phyloP scores from a whole-genome alignment of 1,139 yeast species.

The Saccharomycopsis crataegensis region DNA sequence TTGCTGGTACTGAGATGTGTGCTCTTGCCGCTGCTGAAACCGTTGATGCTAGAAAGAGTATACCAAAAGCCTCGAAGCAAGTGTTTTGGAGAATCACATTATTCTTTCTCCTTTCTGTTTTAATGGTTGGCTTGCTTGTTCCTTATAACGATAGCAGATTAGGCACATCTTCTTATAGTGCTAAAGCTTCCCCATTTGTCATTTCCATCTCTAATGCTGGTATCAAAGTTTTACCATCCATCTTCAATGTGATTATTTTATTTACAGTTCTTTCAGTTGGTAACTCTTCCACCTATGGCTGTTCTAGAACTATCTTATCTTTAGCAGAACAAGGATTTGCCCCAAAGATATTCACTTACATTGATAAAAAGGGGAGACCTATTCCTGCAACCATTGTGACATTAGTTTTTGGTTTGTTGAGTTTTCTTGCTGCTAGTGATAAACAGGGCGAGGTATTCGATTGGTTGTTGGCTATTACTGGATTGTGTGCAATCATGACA shows the following conservation, averaged over 20 bases:
- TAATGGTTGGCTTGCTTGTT: constrained; percentile 40
- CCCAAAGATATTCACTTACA: constrained; percentile 47
- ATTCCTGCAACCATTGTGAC: constrained; percentile 48
- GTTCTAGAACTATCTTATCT: constrained; percentile 59
- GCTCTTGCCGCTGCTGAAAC: constrained; percentile 88
- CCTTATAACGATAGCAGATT: constrained; percentile 34
- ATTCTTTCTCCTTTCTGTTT: constrained; percentile 45
- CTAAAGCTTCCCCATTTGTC: constrained; percentile 55
- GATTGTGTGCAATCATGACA: constrained; percentile 56
- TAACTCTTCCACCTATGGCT: constrained; percentile 53
- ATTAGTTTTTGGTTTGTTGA: constrained; percentile 45
- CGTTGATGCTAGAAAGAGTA: constrained; percentile 54
- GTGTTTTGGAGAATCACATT: constrained; percentile 66
- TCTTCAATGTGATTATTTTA: constrained; percentile 42
- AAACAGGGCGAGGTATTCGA: constrained; percentile 50
- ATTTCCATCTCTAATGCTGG: constrained; percentile 51
- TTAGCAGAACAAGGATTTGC: constrained; percentile 58
- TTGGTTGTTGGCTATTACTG: constrained; percentile 61
- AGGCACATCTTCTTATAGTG: constrained; percentile 37
- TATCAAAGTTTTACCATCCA: constrained; percentile 47
- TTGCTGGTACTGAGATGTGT: constrained; percentile 61
- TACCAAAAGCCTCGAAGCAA: constrained; percentile 71
- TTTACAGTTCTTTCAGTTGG: constrained; percentile 50
- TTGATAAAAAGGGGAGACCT: constrained; percentile 61
- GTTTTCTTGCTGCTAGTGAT: constrained; percentile 54